Percentiles rank a stretch among this genome's conserved stretches.
phyloP scores from a whole-genome alignment of 306 rosid genomes.

The Psophocarpus tetragonolobus region DNA sequence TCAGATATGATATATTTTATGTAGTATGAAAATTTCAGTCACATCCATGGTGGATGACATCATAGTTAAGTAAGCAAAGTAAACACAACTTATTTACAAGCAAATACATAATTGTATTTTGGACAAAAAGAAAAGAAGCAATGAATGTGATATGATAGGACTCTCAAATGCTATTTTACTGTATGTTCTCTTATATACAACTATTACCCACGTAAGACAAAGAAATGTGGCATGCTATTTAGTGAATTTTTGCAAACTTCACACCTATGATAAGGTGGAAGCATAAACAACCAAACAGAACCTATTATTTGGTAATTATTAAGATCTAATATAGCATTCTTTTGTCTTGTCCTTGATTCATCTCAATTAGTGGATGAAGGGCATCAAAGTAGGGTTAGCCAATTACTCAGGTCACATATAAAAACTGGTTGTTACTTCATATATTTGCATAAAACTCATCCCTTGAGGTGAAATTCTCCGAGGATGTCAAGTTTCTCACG shows the following conservation, averaged over 20 bases:
- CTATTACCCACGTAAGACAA: slow-evolving; percentile 32
- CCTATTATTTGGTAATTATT: slow-evolving; percentile 32
- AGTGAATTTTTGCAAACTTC: slow-evolving; percentile 42
- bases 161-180: slow-evolving; percentile 39
- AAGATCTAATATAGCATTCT: slow-evolving; percentile 31
- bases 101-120: slow-evolving; percentile 5
- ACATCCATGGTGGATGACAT: neutral
- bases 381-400: slow-evolving; percentile 26
- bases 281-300: slow-evolving; percentile 24
- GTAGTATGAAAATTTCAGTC: neutral
- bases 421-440: slow-evolving; percentile 34
- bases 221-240: slow-evolving; percentile 32
- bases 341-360: slow-evolving; percentile 39
- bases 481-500: slow-evolving; percentile 28
- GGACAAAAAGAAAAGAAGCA: neutral
- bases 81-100: slow-evolving; percentile 20
- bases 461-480: slow-evolving; percentile 14
- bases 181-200: slow-evolving; percentile 50
- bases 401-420: slow-evolving; percentile 24
- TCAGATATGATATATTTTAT: neutral
- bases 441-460: slow-evolving; percentile 18
- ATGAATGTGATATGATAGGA: slow-evolving; percentile 11
- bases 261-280: slow-evolving; percentile 40
- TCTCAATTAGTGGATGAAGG: slow-evolving; percentile 32
- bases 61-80: neutral